Evolutionary conservation across 257 asterid species (phyloP), one percentile per base, ranked within the genome.

Genomic region (Solanum paucissectum): DNA sequence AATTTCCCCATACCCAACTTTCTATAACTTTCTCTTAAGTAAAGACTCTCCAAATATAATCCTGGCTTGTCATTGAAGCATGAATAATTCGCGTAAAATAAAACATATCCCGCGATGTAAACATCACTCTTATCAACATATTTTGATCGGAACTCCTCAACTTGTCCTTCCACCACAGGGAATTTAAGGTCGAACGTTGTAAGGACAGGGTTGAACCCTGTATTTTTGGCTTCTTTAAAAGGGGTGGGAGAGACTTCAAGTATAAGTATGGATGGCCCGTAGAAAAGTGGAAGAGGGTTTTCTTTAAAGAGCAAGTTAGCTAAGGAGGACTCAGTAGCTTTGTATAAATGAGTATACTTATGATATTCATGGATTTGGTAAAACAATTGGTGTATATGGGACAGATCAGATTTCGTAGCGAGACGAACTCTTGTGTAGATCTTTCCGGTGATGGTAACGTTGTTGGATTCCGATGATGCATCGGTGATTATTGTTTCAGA

Each of bases 1-100:
- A 86, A 55, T 58, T 9, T 46, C 36, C 87, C 87, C 44, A 86
- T 40, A 2, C 83, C 83, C 33, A 86, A 14, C 9, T 85, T 69
- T 9, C 69, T 49, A 38, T 85, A 69, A n/a, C 69, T 85, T 0
- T 32, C 83, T 40, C 87, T 14, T 20, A 86, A 86, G 83, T 69
- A 86, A 10, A 86, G 87, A 12, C 87, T 86, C 87, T 86, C 87
- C 14, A 86, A 86, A 37, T 68, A 86, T 13, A 86, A 68, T 7
- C 87, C 83, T 0, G 87, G 83, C 21, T 52, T 46, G 49, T 86
- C 87, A 27, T 86, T 44, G 49, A 86, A 86, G 71, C 87, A 6
- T 9, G 87, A 86, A 58, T 86, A 86, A 36, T 86, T 86, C 1
- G 83, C 83, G 36, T 68, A 86, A 37, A 86, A 86, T n/a, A 86